These are phyloP conservation scores for Glutinoglossum americanum DNA, from an alignment of 495 filamentous ascomycete species.

Conservation along the genomic window DNA sequence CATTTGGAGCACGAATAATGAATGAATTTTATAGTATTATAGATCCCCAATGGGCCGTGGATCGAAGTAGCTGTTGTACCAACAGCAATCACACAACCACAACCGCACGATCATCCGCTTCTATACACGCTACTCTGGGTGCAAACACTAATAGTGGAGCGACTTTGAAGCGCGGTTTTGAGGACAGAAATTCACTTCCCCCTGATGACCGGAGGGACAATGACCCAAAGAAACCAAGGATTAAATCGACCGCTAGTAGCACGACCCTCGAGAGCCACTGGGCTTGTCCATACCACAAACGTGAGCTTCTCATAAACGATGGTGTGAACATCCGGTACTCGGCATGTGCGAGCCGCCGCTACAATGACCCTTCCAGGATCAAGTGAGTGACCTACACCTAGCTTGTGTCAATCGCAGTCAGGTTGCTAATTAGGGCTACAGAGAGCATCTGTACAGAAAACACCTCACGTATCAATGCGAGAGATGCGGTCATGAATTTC, in stretches of 20 bases:
- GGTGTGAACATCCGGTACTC: not conserved
- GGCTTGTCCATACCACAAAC: not conserved
- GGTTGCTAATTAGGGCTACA: not conserved
- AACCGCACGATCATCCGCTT: not conserved
- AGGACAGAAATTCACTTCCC: not conserved
- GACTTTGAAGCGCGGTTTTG: not conserved
- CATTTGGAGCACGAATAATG: not conserved
- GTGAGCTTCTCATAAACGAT: not conserved
- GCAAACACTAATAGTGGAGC: not conserved
- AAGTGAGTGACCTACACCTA: not conserved
- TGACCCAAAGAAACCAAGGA: not conserved
- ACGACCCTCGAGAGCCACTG: not conserved
- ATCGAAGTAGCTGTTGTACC: not conserved
- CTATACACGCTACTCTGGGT: not conserved
- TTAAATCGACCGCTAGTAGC: not conserved
- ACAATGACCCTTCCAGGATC: not conserved
- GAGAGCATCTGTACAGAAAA: not conserved
- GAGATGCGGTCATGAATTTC: not conserved
- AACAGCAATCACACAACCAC: not conserved
- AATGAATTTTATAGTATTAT: not conserved
- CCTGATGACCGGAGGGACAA: not conserved
- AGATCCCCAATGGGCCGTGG: not conserved
- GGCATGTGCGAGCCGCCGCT: not conserved
- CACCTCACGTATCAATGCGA: not conserved
- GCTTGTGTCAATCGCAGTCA: not conserved